A percentile compares a stretch with the other conserved stretches of the same genome.
phyloP scores from a whole-genome alignment of 441 rosid species.

The Erysimum cheiri region DNA sequence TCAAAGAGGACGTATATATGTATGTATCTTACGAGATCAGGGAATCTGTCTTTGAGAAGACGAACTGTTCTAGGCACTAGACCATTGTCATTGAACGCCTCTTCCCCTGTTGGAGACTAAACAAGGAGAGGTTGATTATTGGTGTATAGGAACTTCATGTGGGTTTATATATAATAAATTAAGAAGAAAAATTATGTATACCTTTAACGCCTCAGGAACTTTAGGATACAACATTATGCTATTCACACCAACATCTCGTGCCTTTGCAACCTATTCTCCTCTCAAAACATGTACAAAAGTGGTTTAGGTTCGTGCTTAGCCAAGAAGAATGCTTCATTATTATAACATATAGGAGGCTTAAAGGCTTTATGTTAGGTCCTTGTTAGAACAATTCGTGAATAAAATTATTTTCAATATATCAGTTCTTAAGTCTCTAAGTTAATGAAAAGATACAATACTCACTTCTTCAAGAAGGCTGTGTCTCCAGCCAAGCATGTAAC shows the following conservation, averaged over 20 bases:
- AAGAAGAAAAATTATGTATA: conserved; percentile 37
- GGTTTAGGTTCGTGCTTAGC: background rate
- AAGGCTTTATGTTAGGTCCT: too few relatives aligned
- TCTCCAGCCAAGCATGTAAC: conserved; percentile 96
- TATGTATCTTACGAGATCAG: conserved; percentile 78
- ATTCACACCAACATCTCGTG: conserved; percentile 90
- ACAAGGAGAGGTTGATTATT: background rate
- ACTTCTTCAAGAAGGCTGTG: conserved; percentile 88
- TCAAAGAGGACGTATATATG: too few relatives aligned
- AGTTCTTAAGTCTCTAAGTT: background rate
- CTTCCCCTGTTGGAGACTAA: conserved; percentile 85
- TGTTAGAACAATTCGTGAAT: background rate
- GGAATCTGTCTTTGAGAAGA: conserved; percentile 78
- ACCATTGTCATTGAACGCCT: conserved; percentile 87
- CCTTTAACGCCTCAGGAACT: conserved; percentile 90
- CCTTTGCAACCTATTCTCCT: conserved; percentile 71
- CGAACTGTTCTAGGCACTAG: conserved; percentile 79
- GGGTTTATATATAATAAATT: background rate
- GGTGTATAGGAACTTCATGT: conserved; percentile 16
- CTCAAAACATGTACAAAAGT: conserved; percentile 6
- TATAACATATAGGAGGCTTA: background rate
- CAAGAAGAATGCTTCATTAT: background rate
- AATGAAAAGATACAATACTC: conserved; percentile 9
- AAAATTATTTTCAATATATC: background rate
- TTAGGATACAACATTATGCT: conserved; percentile 86